These are phyloP conservation scores for Rhododendron mucronatum DNA, from an alignment of 148 eudicot genomes.

Conservation along the genomic window DNA sequence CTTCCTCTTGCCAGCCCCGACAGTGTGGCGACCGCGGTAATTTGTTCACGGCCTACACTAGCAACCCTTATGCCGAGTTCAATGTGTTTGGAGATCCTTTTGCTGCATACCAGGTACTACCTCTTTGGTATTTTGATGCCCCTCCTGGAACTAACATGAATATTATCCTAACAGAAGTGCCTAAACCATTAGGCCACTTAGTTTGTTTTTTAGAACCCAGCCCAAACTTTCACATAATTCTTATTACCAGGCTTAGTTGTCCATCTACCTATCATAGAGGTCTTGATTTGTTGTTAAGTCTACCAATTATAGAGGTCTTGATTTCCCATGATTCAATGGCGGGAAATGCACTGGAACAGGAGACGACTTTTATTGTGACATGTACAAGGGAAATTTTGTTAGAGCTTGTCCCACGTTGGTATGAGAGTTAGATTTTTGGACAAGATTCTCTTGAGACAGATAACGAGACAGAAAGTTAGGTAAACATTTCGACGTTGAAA, in stretches of 20 bases:
- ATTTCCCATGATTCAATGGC: no score
- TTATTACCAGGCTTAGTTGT: background rate
- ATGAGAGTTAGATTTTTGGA: background rate
- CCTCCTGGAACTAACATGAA: background rate
- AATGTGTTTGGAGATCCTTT: slow-evolving; percentile 86
- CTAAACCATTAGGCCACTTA: background rate
- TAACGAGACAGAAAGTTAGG: background rate
- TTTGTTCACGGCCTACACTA: slow-evolving; percentile 55
- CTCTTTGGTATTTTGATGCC: background rate
- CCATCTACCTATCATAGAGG: background rate
- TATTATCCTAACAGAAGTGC: background rate
- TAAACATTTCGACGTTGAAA: background rate
- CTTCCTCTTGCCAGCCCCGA: slow-evolving; percentile 41
- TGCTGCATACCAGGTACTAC: slow-evolving; percentile 79
- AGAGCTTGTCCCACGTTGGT: background rate
- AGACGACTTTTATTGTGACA: no score
- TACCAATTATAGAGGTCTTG: no score
- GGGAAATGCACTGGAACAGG: no score
- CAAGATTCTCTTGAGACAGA: background rate
- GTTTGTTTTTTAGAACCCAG: background rate
- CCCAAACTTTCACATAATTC: background rate
- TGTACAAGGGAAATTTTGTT: no score
- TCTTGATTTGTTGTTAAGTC: background rate
- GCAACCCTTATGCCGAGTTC: slow-evolving; percentile 87
- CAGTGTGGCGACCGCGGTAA: slow-evolving; percentile 76